A percentile compares a stretch with the other conserved stretches of the same genome.
These are phyloP conservation scores for Aspergillus avenaceus DNA, from an alignment of 495 filamentous ascomycete species.

Conservation along the genomic window DNA sequence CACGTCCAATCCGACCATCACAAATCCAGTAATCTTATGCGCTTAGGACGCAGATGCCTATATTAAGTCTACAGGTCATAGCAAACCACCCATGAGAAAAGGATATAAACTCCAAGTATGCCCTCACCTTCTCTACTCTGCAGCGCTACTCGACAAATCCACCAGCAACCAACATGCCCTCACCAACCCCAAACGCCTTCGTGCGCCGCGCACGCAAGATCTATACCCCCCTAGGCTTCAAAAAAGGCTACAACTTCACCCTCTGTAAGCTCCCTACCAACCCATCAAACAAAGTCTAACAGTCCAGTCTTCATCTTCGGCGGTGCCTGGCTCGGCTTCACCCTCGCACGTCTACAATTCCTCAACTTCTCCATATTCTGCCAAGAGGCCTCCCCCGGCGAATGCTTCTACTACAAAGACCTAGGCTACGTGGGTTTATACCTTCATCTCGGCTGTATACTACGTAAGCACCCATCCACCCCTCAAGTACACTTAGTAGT, in stretches of 20 bases:
- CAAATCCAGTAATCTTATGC: too few species aligned
- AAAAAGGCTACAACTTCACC: conserved; percentile 1
- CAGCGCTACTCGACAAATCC: too few species aligned
- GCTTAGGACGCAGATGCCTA: too few species aligned
- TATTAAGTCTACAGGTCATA: too few species aligned
- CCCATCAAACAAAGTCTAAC: not conserved
- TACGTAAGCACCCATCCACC: not conserved
- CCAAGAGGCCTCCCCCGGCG: not conserved
- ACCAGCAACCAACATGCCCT: not conserved
- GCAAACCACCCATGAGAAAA: too few species aligned
- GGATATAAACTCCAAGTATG: too few species aligned
- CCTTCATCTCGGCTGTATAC: not conserved
- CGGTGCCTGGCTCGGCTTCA: not conserved
- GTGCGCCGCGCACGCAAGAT: not conserved
- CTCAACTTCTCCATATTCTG: not conserved
- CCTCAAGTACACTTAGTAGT: not conserved
- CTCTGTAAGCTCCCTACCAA: not conserved
- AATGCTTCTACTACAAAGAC: not conserved
- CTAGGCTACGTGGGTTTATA: not conserved
- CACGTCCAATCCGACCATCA: too few species aligned
- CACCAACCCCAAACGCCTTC: not conserved
- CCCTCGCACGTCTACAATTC: not conserved
- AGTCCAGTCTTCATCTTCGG: not conserved
- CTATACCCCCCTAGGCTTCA: not conserved
- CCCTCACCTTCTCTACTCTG: too few species aligned